Base-by-base conservation (phyloP, 331 rosid species). In the Dryas integrifolia region DNA sequence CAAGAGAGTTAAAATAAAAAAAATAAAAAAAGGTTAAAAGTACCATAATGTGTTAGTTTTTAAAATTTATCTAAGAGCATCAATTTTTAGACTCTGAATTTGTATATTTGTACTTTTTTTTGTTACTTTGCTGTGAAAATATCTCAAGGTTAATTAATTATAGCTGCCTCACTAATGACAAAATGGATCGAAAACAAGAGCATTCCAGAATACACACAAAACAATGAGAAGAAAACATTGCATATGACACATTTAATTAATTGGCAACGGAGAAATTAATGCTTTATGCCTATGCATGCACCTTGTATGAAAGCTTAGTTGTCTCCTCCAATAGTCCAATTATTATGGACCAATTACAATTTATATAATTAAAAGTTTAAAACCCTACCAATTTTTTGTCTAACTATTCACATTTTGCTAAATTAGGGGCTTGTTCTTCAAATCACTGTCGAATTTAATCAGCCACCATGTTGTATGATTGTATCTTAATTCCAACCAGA, bases 201-300 rank as follows among this genome's bases (percentile, higher is more conserved):
- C 24, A 21, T 43, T 55, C 52, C 63, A 57, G 58, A 13, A 38
- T 41, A 5, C 46, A 10, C 4, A 49, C 4, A 21, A 18, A 41
- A 8, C 3, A n/a, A 45, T 30, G 48, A 40, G 21, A 59, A 6
- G 35, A 8, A 46, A 35, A 77, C 56, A 76, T 39, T 67, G 49
- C 76, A 52, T 24, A 60, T 51, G 65, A n/a, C 69, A n/a, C 69
- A 56, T 70, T 56, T 14, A 47, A 64, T 70, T 26, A 2, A 43
- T 30, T 70, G 65, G 10, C 45, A 5, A 10, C n/a, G 15, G 8
- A 8, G 38, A 71, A 48, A 38, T 60, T 10, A 38, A 55, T 13
- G 16, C 5, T 26, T 15, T 38, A 58, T 41, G 75, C 50, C 73
- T 13, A 62, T 53, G 64, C 81, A 62, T 70, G 77, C 30, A 64